phyloP scores from a whole-genome alignment of 345 rosid genomes.

The Punica granatum region DNA sequence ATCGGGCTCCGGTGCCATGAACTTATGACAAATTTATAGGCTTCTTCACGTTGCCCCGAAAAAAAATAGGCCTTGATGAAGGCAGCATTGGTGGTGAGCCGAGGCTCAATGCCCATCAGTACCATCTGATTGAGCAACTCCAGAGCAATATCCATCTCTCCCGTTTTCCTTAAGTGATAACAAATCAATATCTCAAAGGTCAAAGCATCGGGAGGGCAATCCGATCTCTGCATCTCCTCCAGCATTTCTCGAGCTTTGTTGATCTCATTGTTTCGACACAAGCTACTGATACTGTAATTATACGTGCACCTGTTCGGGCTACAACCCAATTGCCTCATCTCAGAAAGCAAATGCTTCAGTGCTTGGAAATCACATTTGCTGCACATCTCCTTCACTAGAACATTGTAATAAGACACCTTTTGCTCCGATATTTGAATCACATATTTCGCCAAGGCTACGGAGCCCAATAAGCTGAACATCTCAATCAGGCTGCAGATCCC shows the following conservation, averaged over 20 bases:
- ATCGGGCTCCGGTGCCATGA: conserved; percentile 17
- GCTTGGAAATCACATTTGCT: conserved; percentile 23
- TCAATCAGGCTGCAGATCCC: conserved; percentile 36
- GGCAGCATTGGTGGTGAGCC: conserved; percentile 34
- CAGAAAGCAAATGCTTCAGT: conserved; percentile 20
- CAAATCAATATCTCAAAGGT: conserved; percentile 45
- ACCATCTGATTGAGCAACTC: conserved; percentile 33
- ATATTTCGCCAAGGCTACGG: conserved; percentile 31
- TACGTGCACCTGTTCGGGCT: conserved; percentile 20
- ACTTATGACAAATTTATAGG: conserved; percentile 27
- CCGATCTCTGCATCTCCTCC: conserved; percentile 26
- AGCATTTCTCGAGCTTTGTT: conserved; percentile 23
- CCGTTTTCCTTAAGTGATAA: conserved; percentile 13
- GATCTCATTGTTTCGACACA: conserved; percentile 23
- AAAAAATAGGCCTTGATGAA: conserved; percentile 33
- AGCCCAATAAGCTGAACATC: conserved; percentile 24
- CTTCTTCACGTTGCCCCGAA: conserved; percentile 22
- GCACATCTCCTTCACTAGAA: conserved; percentile 29
- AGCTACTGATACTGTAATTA: conserved; percentile 31
- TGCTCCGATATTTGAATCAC: conserved; percentile 26
- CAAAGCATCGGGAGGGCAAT: conserved; percentile 38
- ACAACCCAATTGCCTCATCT: conserved; percentile 32
- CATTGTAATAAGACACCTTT: conserved; percentile 26
- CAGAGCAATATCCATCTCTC: conserved; percentile 25
- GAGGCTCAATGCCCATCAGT: conserved; percentile 34